Evolutionary conservation across 2,329 filamentous ascomycete genomes (phyloP).

Genomic region (Phialocephala sp.): DNA sequence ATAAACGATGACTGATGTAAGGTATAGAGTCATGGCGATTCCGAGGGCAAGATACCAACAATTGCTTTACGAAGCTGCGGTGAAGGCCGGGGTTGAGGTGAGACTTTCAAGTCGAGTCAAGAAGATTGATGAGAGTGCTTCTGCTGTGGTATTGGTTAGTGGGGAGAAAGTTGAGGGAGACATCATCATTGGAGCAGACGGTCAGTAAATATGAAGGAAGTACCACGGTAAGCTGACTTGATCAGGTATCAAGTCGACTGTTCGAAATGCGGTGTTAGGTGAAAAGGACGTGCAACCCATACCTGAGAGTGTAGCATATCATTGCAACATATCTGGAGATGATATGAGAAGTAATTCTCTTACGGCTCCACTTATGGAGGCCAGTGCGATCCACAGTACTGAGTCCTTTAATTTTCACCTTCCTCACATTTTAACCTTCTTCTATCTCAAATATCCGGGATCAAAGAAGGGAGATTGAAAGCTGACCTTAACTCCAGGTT

Average conservation of each 20-base stretch:
- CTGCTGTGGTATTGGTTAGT: slow-evolving; percentile 4
- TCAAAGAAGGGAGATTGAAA: neutral
- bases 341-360: slow-evolving; percentile 12
- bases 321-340: slow-evolving; percentile 16
- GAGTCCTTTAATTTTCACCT: neutral
- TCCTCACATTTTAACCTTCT: neutral
- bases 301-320: slow-evolving; percentile 19
- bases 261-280: neutral
- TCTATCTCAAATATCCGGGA: no score
- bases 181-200: slow-evolving; percentile 17
- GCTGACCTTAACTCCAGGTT: neutral
- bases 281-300: slow-evolving; percentile 14
- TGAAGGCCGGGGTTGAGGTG: slow-evolving; percentile 7
- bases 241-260: slow-evolving; percentile 15
- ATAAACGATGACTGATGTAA: neutral
- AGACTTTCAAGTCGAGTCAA: slow-evolving; percentile 6
- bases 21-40: slow-evolving; percentile 8
- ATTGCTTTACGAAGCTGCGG: slow-evolving; percentile 12
- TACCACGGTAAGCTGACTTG: neutral
- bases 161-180: slow-evolving; percentile 12
- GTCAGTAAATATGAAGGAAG: neutral
- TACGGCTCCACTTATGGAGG: slow-evolving; percentile 13
- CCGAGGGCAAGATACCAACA: slow-evolving; percentile 15
- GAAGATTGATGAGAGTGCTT: neutral
- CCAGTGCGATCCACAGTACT: slow-evolving; percentile 14